Evolutionary conservation across 2,329 filamentous ascomycete genomes (phyloP), one percentile per base, ranked within the genome.

Genomic region (Chaetomiaceae sp.): DNA sequence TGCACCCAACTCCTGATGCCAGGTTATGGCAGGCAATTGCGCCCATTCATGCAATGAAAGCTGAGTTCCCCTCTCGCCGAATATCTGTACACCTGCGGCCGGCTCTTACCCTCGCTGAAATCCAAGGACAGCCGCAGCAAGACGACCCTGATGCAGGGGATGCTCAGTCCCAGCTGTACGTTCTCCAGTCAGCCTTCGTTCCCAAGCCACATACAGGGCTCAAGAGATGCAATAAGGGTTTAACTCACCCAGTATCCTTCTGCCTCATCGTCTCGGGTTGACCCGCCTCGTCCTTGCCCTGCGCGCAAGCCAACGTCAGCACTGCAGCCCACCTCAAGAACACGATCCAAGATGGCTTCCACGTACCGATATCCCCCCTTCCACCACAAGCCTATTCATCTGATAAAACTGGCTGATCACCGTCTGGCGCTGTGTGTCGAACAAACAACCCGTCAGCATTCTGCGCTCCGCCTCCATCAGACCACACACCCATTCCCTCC

Each of bases 361-460:
- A 74, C 81, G 61, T 79, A 89, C 87, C 64, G 87, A 83, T 70
- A 89, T 86, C 55, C 89, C 87, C 17, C 88, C 88, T 72, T 99
- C 94, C 0, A 99, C 89, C 14, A 99, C 94, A 71, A 99, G 80
- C 66, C 84, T 81, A 68, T 97, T 91, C 58, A 95, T 72, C 73
- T 96, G 88, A 75, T 89, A 97, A 74, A 97, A 97, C 69, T 95
- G 89, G 68, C 91, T 95, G 66, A 99, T 83, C 47, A 94, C 81
- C 11, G 92, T 95, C 87, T 97, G 94, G 69, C 94, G 86, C 94
- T 97, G 75, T 64, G 56, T 17, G 17, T 12, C 22, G 7, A 31
- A 25, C 6, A 15, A 4, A 27, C 14, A 7, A 17, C 12, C 33
- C 15, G 48, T 44, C 44, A n/a, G 20, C 37, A 23, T 31, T 12